Base-by-base conservation (phyloP, 2,329 filamentous ascomycete species). In the Talaromyces sp. region DNA sequence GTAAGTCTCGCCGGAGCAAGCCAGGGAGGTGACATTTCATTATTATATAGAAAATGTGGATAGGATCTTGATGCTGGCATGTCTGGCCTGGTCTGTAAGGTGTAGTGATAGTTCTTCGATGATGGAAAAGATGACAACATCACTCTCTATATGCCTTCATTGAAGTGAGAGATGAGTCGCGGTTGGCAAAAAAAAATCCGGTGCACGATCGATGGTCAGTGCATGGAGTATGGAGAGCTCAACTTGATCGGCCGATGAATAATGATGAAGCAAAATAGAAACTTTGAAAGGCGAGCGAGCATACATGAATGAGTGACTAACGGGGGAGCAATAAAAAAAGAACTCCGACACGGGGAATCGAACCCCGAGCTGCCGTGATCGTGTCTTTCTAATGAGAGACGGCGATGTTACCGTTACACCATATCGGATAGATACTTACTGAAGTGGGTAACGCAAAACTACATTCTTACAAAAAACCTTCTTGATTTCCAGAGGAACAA, bases 331-430 rank as follows among this genome's bases (percentile, higher is more conserved):
- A 56, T 16, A 23, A 25, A 1, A 12, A 44, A 58, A 58, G 31
- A 7, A 31, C 57, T 59, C 57, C 57, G 57, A 59, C 39, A 46
- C 57, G 57, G 57, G 57, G 57, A 59, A 59, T 59, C 57, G 57
- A 59, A 59, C 57, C 57, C 57, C 57, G 57, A 59, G 57, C 57
- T 59, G 57, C 57, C 57, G 57, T 52, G 48, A 50, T 50, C 46
- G 46, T 50, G 46, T 50, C 46, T 50, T 50, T 50, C 46, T 50
- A 44, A 58, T 59, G 57, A 59, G 44, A 59, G 44, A 42, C 57
- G 57, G 57, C 57, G 40, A 59, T 59, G 57, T 59, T 59, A 59
- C 57, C 57, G 57, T 59, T 59, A 59, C 61, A 59, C 56, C 44
- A 59, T 46, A 59, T 58, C 56, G 56, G 56, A 57, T 39, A 37